Conservation (phyloP, 495 filamentous ascomycete species). For the Xylaria palmicola region DNA sequence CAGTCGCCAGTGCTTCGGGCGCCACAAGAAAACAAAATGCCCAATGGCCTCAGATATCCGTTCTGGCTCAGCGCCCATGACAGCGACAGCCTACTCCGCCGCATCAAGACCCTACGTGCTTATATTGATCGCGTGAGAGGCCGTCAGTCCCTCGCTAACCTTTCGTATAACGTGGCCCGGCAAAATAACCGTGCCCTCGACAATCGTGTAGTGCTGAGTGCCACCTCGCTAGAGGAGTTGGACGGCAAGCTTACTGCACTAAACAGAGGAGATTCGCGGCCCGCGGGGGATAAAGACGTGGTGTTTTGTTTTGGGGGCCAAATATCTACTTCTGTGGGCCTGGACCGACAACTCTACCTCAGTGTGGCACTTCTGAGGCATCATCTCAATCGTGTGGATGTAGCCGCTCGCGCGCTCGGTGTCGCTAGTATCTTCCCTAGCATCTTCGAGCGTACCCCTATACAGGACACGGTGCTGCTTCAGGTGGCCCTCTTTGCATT, state of each 20-base stretch:
- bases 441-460: conserved; percentile 39
- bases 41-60: conserved; percentile 11
- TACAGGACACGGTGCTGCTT: conserved; percentile 38
- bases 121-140: neutral
- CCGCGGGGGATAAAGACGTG: conserved; percentile 21
- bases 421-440: conserved; percentile 36
- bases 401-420: conserved; percentile 36
- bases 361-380: conserved; percentile 32
- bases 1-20: neutral
- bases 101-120: neutral
- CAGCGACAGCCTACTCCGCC: neutral
- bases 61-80: neutral
- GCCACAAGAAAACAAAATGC: neutral
- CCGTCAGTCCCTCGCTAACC: conserved; percentile 23
- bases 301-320: conserved; percentile 59
- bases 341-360: conserved; percentile 41
- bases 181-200: conserved; percentile 33
- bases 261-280: neutral
- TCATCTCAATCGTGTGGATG: conserved; percentile 46
- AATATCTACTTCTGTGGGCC: conserved; percentile 41
- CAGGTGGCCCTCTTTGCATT: conserved; percentile 45
- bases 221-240: conserved; percentile 27
- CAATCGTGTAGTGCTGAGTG: conserved; percentile 28
- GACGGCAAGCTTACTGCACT: conserved; percentile 19
- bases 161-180: conserved; percentile 38